phyloP scores from a whole-genome alignment of 345 rosid genomes.

The Salix purpurea region DNA sequence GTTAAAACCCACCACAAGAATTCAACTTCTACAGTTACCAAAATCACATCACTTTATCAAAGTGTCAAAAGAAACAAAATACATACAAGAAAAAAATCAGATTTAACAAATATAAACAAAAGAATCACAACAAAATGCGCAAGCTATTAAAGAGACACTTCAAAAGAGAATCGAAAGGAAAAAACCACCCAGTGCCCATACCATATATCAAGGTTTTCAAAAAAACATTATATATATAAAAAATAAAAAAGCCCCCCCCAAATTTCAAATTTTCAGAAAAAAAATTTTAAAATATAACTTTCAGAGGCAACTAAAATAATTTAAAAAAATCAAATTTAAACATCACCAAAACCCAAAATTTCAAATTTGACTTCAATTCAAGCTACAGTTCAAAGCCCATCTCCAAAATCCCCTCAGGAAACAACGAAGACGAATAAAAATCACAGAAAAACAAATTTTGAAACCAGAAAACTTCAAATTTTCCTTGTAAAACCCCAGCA shows the following conservation, averaged over 20 bases:
- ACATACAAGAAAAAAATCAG: background rate
- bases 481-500: background rate
- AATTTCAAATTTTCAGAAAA: background rate
- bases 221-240: too few species aligned
- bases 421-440: background rate
- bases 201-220: too few species aligned
- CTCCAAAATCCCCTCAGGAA: constrained; percentile 7
- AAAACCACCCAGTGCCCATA: too few species aligned
- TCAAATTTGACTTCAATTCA: background rate
- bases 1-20: background rate
- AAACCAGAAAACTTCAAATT: background rate
- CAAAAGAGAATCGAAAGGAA: background rate
- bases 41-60: background rate
- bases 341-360: background rate
- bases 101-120: background rate
- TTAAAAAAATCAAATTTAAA: background rate
- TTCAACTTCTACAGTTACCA: background rate
- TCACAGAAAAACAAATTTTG: background rate
- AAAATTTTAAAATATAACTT: background rate
- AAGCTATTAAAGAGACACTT: too few species aligned
- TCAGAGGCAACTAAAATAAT: background rate
- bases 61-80: background rate
- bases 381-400: background rate
- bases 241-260: background rate
- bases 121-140: background rate